Evolutionary conservation across 345 rosid species (phyloP), one percentile per base, ranked within the genome.

Genomic region (Melastoma malabathricum): DNA sequence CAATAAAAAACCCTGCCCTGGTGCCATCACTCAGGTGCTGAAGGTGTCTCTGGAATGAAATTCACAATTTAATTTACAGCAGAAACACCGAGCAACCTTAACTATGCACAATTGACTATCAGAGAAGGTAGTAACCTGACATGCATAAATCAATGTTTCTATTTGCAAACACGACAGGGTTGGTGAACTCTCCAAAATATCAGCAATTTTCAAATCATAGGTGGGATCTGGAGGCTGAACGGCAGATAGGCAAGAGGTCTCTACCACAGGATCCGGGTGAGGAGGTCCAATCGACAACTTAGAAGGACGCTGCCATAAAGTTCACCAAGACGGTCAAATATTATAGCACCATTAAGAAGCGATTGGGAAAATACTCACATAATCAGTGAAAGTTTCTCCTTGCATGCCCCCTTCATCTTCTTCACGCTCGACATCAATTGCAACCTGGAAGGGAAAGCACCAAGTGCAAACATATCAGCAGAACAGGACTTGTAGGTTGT

Each of bases 191-290:
- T 90, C 96, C 62, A 90, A 66, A 25, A 80, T 77, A 62, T 84
- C 89, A 71, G 68, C 79, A 54, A 72, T 82, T 75, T 69, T 79
- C 55, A 84, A 72, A 65, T 78, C 73, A 64, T 90, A 90, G 52
- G 86, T 75, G 10, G 96, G 96, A 62, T 84, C 96, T 22, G 98
- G 98, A 0, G 98, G 98, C 68, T 90, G 95, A 55, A 90, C 78
- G 29, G 98, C 98, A 60, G 98, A 90, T 55, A 90, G 75, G 13
- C 94, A 90, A 50, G 98, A 86, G 49, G 95, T 90, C 74, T 90
- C 98, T 61, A 84, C 96, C 47, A 90, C 72, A 47, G 98, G 89
- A 82, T 90, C 96, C 25, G 96, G 98, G 68, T 90, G 98, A 66
- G 89, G 84, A 18, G 85, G 94, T 52, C 96, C 98, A 43, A 90